A percentile compares a stretch with the other conserved stretches of the same genome.
Evolutionary conservation across 1,139 yeast genomes (phyloP).

Genomic region (Pneumocystis carinii): DNA sequence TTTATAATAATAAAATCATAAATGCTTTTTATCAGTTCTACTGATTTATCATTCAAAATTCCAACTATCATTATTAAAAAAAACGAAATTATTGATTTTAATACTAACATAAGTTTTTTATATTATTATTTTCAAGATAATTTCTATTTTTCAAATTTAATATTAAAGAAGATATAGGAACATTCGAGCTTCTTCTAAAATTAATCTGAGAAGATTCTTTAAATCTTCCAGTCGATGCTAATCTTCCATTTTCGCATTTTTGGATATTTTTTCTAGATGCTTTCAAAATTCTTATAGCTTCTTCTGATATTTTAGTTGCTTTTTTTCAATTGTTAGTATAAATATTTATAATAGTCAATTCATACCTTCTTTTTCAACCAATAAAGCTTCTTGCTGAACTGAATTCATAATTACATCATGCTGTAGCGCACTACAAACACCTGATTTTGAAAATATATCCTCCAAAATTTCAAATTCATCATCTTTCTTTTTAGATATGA

Average conservation of each 20-base stretch:
- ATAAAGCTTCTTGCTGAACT: conserved; percentile 36
- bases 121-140: conserved; percentile 9
- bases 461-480: conserved; percentile 54
- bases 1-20: conserved; percentile 27
- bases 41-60: conserved; percentile 12
- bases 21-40: conserved; percentile 27
- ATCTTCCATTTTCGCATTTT: conserved; percentile 57
- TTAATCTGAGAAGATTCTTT: conserved; percentile 31
- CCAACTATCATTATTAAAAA: conserved; percentile 5
- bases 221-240: conserved; percentile 92
- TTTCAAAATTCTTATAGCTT: conserved; percentile 59
- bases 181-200: conserved; percentile 10
- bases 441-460: conserved; percentile 55
- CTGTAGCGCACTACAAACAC: conserved; percentile 60
- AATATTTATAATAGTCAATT: conserved; percentile 2
- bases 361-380: conserved; percentile 45
- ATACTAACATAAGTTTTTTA: neutral
- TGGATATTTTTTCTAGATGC: conserved; percentile 53
- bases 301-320: conserved; percentile 59
- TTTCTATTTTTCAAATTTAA: conserved; percentile 14
- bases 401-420: conserved; percentile 66
- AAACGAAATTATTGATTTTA: neutral
- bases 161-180: neutral
- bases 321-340: neutral
- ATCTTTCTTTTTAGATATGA: conserved; percentile 30